Evolutionary conservation across 495 filamentous ascomycete species (phyloP), one percentile per base, ranked within the genome.

Genomic region (Trichocladium uniseriatum): DNA sequence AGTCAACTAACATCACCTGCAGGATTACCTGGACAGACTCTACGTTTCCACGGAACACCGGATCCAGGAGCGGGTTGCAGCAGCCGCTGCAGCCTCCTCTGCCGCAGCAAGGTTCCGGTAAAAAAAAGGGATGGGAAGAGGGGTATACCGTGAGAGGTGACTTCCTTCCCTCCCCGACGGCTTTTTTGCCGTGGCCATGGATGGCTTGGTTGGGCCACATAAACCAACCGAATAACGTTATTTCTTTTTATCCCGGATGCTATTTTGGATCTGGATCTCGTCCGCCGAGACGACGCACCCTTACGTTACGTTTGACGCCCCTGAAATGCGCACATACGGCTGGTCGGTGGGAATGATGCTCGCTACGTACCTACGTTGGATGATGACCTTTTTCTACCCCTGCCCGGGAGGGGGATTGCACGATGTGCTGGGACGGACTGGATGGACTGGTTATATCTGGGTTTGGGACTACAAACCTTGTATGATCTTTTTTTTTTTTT

Each of bases 11-110:
- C n/a, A n/a, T n/a, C n/a, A n/a, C n/a, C n/a, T n/a, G n/a, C 29
- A 52, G 49, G 77, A 83, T 51, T 84, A 80, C 62, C 67, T 91
- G 58, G 87, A 91, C 60, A 69, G 71, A 65, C 75, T 94, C 57
- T 75, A 75, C 62, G 70, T 75, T 64, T 69, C 68, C 40, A 91
- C 86, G 29, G 87, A 90, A 69, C 77, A 76, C 56, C 71, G 79
- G 60, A 88, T 94, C 55, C 78, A 86, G 52, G 78, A 85, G 48
- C 71, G 86, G 43, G 43, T 42, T 7, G 74, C 73, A 37, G 64
- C 67, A 22, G 67, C 62, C 7, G 65, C 68, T 14, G 62, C 67
- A 22, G 69, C 65, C 28, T 63, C 63, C 11, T 62, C 64, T 14
- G 61, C 63, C 38, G 66, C 63, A 29, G 67, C 63, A 31, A 65